A percentile compares a stretch with the other conserved stretches of the same genome.
phyloP scores from a whole-genome alignment of 164 flowering plant genomes.

The Echeveria elegans region DNA sequence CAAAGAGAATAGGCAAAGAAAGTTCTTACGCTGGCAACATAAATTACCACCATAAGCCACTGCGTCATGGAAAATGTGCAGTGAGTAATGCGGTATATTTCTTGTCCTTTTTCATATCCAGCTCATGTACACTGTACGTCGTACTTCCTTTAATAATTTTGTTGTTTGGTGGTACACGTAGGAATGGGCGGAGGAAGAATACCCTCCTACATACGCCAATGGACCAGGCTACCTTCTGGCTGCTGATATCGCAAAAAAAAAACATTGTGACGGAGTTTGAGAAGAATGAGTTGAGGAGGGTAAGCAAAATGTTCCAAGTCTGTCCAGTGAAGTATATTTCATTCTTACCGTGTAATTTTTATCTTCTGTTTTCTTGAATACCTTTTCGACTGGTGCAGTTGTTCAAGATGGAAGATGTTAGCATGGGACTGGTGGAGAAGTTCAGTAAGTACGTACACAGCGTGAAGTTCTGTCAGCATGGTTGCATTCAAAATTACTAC shows the following conservation, averaged over 20 bases:
- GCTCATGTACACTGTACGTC: not conserved
- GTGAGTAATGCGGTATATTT: slow-evolving; percentile 54
- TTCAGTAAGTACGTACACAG: slow-evolving; percentile 53
- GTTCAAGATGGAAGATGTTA: slow-evolving; percentile 86
- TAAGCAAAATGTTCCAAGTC: no score
- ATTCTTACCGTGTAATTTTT: not conserved
- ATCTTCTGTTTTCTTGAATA: not conserved
- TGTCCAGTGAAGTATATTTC: not conserved
- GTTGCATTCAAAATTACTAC: slow-evolving; percentile 58
- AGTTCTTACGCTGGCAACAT: slow-evolving; percentile 58
- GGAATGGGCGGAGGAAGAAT: slow-evolving; percentile 47
- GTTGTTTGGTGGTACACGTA: not conserved
- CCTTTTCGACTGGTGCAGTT: slow-evolving; percentile 29
- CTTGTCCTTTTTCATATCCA: not conserved
- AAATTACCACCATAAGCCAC: slow-evolving; percentile 53
- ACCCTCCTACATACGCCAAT: slow-evolving; percentile 94
- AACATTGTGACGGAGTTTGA: slow-evolving; percentile 59
- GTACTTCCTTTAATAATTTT: not conserved
- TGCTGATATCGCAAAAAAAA: slow-evolving; percentile 57
- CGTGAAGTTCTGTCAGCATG: slow-evolving; percentile 60
- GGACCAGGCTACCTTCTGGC: slow-evolving; percentile 92
- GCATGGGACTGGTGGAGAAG: slow-evolving; percentile 80
- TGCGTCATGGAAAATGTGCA: slow-evolving; percentile 74
- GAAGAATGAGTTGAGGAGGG: slow-evolving; percentile 60
- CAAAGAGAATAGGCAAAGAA: slow-evolving; percentile 20